These are phyloP conservation scores for Cordyceps farinosa DNA, from an alignment of 2,329 filamentous ascomycete species.

Conservation along the genomic window DNA sequence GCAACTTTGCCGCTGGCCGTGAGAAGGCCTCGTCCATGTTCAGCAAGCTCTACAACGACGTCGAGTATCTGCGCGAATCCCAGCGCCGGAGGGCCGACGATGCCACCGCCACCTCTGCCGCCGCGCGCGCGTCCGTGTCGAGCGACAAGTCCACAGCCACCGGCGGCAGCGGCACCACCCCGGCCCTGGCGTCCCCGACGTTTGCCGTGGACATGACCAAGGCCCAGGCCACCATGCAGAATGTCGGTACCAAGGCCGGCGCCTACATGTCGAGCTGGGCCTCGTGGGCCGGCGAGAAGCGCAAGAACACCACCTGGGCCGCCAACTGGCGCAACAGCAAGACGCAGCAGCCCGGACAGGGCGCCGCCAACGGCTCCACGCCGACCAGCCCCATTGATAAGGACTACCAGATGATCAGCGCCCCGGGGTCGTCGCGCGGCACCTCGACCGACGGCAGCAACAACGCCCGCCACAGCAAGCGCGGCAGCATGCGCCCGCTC, in stretches of 20 bases:
- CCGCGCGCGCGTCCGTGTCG: constrained; percentile 19
- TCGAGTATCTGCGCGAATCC: constrained; percentile 60
- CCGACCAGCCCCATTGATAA: constrained; percentile 37
- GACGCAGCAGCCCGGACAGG: constrained; percentile 30
- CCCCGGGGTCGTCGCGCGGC: constrained; percentile 28
- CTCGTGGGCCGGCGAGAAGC: constrained; percentile 70
- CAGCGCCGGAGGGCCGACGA: constrained; percentile 42
- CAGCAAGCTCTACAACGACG: constrained; percentile 84
- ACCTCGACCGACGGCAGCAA: constrained; percentile 29
- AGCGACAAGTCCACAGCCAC: constrained; percentile 24
- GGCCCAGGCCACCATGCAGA: constrained; percentile 44
- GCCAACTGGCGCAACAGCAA: constrained; percentile 37
- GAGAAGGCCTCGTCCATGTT: constrained; percentile 86
- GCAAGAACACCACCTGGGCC: constrained; percentile 52
- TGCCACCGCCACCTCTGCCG: constrained; percentile 12
- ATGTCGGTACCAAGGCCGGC: constrained; percentile 54
- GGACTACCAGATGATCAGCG: constrained; percentile 36
- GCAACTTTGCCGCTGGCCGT: constrained; percentile 81
- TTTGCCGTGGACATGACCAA: constrained; percentile 34
- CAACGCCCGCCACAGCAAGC: constrained; percentile 15
- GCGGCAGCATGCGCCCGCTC: constrained; percentile 27
- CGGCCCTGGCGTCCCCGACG: constrained; percentile 13
- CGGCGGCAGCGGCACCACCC: constrained; percentile 26
- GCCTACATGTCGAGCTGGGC: constrained; percentile 68
- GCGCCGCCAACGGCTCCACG: constrained; percentile 33